Evolutionary conservation across 352 stramenopile genomes (phyloP).

Genomic region (Phytophthora aleatoria): DNA sequence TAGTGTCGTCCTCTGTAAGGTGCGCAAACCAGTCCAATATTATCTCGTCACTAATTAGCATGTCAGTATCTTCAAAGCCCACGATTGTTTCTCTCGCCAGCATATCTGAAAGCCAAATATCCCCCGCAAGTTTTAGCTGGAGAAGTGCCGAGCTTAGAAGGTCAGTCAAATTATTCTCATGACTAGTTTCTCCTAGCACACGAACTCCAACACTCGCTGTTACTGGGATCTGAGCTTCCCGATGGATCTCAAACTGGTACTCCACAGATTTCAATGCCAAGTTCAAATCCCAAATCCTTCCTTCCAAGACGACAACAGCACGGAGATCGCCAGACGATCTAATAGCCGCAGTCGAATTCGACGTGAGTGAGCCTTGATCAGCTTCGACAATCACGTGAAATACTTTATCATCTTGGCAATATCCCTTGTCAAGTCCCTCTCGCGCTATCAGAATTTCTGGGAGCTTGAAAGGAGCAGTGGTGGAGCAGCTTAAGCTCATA

Average conservation of each 20-base stretch:
- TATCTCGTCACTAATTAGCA: conserved; percentile 19
- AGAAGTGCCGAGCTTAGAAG: conserved; percentile 12
- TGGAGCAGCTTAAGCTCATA: conserved; percentile 5
- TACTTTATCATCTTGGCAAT: conserved; percentile 27
- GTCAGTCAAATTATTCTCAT: background rate
- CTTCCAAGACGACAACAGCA: conserved; percentile 16
- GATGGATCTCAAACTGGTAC: conserved; percentile 24
- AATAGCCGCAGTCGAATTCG: background rate
- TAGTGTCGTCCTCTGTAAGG: background rate
- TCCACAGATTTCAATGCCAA: conserved; percentile 15
- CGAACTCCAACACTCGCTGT: conserved; percentile 12
- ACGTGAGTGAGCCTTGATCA: conserved; percentile 9
- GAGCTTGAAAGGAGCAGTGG: conserved; percentile 4
- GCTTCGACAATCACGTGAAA: conserved; percentile 19
- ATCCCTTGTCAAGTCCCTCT: conserved; percentile 33
- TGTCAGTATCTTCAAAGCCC: conserved; percentile 20
- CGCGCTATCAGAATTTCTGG: conserved; percentile 20
- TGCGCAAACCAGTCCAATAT: conserved; percentile 15
- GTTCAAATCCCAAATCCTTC: conserved; percentile 22
- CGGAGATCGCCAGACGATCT: background rate
- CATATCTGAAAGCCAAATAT: conserved; percentile 13
- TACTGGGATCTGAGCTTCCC: conserved; percentile 6
- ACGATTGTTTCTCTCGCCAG: conserved; percentile 13
- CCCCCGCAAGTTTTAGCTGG: conserved; percentile 15
- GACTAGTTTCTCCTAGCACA: background rate